Conservation (phyloP, 2,329 filamentous ascomycete genomes). For the Penicillium sp. region DNA sequence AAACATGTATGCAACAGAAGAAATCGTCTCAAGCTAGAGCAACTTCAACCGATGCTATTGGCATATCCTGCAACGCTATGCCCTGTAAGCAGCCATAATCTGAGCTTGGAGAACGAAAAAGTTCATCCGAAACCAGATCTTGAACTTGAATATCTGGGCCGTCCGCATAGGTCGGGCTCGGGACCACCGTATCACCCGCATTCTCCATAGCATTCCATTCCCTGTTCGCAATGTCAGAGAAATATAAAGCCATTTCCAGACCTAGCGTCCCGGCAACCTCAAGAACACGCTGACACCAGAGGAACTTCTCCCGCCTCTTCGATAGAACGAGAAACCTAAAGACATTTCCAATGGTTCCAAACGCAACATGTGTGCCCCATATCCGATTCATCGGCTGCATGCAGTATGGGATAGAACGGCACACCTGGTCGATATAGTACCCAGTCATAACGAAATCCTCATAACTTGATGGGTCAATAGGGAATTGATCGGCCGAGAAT, state of each 20-base stretch:
- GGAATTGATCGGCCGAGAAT: not conserved
- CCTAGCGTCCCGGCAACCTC: not conserved
- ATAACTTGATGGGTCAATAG: not conserved
- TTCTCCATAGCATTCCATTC: not conserved
- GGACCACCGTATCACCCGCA: not conserved
- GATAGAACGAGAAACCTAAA: conserved; percentile 4
- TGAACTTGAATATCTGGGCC: not conserved
- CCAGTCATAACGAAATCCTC: not conserved
- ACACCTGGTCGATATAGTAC: not conserved
- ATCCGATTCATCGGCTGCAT: conserved; percentile 1
- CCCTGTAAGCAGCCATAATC: no score
- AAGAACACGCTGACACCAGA: conserved; percentile 5
- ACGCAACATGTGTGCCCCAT: conserved; percentile 4
- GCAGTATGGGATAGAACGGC: not conserved
- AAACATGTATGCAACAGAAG: no score
- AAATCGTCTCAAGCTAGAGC: no score
- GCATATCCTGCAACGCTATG: no score
- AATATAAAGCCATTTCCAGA: not conserved
- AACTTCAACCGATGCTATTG: no score
- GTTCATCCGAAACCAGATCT: no score
- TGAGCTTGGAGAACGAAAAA: no score
- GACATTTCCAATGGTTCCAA: conserved; percentile 1
- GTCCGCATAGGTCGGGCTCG: not conserved
- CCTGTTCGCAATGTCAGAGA: not conserved
- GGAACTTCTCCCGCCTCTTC: conserved; percentile 2